phyloP scores from a whole-genome alignment of 192 early-diverging fungal genomes.

The Coemansia sp. region DNA sequence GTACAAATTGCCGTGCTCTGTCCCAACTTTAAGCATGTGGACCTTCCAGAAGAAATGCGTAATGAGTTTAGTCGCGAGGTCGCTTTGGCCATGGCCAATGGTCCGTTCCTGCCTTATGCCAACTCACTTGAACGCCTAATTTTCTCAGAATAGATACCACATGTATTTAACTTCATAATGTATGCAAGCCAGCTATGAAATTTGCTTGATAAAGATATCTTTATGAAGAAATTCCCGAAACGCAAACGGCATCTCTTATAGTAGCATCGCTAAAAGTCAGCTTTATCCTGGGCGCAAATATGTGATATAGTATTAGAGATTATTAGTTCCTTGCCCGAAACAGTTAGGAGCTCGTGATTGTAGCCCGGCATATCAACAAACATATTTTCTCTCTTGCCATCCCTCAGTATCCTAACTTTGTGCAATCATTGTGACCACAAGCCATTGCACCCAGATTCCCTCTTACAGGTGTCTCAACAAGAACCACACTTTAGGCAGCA shows the following conservation, averaged over 20 bases:
- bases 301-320: neutral
- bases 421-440: too few relatives aligned
- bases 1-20: neutral
- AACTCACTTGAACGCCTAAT: neutral
- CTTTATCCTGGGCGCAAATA: neutral
- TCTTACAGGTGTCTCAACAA: too few relatives aligned
- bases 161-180: neutral
- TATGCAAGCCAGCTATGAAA: neutral
- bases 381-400: too few relatives aligned
- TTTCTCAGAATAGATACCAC: neutral
- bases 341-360: too few relatives aligned
- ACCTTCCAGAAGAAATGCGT: neutral
- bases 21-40: neutral
- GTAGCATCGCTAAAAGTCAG: too few relatives aligned
- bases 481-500: too few relatives aligned
- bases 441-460: too few relatives aligned
- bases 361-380: too few relatives aligned
- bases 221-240: neutral
- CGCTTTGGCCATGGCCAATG: neutral
- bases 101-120: neutral
- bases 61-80: neutral
- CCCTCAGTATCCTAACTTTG: too few relatives aligned
- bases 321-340: too few relatives aligned
- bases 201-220: neutral
- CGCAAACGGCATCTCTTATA: too few relatives aligned